Evolutionary conservation across 2,329 filamentous ascomycete species (phyloP).

Genomic region (Macrophomina tecta): DNA sequence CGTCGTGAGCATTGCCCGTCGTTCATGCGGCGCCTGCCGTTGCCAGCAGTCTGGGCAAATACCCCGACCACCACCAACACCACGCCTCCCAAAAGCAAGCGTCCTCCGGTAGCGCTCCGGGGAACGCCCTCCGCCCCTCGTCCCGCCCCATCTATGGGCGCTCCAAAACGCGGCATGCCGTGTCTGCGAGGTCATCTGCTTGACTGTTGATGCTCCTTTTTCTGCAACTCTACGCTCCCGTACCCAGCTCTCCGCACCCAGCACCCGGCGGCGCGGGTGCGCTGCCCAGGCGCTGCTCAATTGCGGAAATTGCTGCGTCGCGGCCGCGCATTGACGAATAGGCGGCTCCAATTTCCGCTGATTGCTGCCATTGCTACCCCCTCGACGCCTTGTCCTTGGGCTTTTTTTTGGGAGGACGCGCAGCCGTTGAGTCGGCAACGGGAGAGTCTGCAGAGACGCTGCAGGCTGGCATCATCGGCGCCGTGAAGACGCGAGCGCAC

Average conservation of each 20-base stretch:
- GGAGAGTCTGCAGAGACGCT: neutral
- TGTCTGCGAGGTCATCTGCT: conserved; percentile 23
- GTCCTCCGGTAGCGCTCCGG: conserved; percentile 7
- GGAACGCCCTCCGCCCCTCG: conserved; percentile 5
- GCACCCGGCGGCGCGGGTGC: conserved; percentile 17
- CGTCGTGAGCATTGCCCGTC: neutral
- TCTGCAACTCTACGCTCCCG: neutral
- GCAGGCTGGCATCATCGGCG: conserved; percentile 22
- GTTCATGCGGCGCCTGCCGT: conserved; percentile 14
- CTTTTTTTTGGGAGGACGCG: neutral
- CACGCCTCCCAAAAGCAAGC: conserved; percentile 13
- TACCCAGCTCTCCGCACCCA: conserved; percentile 10
- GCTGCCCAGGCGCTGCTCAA: neutral
- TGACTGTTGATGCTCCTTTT: conserved; percentile 14
- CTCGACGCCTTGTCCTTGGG: conserved; percentile 8
- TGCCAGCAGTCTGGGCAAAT: neutral
- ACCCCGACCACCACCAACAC: conserved; percentile 7
- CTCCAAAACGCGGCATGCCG: neutral
- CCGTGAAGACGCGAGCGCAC: conserved; percentile 20
- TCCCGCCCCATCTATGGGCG: conserved; percentile 11
- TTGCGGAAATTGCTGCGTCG: conserved; percentile 18
- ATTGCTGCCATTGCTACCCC: neutral
- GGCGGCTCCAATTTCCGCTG: conserved; percentile 6
- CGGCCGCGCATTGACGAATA: conserved; percentile 19
- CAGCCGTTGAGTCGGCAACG: conserved; percentile 18